Percentiles rank a stretch among this genome's conserved stretches.
Conservation (phyloP, 352 stramenopile species). For the Globisporangium orthogonon region DNA sequence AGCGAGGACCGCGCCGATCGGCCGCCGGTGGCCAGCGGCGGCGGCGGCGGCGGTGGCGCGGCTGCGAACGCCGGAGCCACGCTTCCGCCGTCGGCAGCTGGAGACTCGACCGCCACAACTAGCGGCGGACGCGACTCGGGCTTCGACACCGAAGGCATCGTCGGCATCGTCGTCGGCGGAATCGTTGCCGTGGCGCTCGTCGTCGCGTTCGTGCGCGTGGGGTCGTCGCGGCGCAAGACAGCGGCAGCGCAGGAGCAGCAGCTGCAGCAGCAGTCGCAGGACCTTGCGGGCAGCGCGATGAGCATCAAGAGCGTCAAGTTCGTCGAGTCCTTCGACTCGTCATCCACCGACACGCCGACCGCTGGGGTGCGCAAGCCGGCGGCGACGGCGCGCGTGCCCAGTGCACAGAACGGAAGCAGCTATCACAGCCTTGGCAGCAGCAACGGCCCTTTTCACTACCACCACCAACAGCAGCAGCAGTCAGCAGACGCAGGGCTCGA, state of each 20-base stretch:
- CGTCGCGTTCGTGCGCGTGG: slow-evolving; percentile 8
- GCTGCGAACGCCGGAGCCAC: background rate
- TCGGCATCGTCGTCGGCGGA: slow-evolving; percentile 6
- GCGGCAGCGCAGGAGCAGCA: background rate
- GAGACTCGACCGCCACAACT: background rate
- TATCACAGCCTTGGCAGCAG: background rate
- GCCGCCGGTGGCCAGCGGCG: background rate
- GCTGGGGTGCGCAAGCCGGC: slow-evolving; percentile 4
- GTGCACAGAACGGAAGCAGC: background rate
- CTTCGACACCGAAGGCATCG: slow-evolving; percentile 2
- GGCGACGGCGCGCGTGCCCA: background rate
- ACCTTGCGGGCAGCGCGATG: slow-evolving; percentile 9
- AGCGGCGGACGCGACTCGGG: background rate
- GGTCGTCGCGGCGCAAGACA: slow-evolving; percentile 5
- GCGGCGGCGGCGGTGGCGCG: no score
- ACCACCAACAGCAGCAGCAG: background rate
- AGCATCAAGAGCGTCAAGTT: slow-evolving; percentile 13
- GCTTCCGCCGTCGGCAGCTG: no score
- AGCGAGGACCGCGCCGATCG: background rate
- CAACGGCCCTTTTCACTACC: background rate
- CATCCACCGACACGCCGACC: slow-evolving; percentile 2
- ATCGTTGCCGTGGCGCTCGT: slow-evolving; percentile 7
- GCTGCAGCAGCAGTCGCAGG: background rate
- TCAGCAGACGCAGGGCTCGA: background rate
- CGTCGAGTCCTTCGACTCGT: slow-evolving; percentile 11